Base-by-base conservation (phyloP, 2,329 filamentous ascomycete genomes). In the Epichloe glyceriae region DNA sequence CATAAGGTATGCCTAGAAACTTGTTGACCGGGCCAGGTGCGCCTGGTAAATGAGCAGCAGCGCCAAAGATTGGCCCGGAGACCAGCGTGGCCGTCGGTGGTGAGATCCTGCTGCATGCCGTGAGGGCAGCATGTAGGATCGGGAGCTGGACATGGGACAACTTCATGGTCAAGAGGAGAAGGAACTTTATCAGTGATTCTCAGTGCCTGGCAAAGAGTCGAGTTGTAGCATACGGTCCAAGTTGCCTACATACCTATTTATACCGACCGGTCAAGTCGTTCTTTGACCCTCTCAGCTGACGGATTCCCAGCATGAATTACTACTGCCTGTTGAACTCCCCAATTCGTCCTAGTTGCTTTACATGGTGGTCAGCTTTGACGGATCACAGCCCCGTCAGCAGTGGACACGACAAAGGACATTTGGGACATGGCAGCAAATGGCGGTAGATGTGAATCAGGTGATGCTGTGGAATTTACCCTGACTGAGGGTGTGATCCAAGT, bases 1-100 rank as follows among this genome's bases (percentile, higher is more conserved):
- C 55, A 33, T 58, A 61, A 0, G 57, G 58, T 20, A 62, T 56
- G 4, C 56, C 57, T 0, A 62, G 47, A 26, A 57, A 60, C 46
- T 56, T 57, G 35, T 57, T 55, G 2, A 60, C 55, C 1, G 54
- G 54, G 0, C 50, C 50, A 15, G 53, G 38, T 4, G 51, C 54
- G 8, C 49, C 41, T 2, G 58, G 59, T 1, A 62, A 53, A 26
- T 20, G 47, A 2, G 55, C 57, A 3, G 51, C 20, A 17, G 50
- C 34, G 1, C 58, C 58, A 17, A 56, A 17, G 4, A 61, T 39
- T 5, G 47, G 53, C 0, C 60, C 58, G 1, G 56, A 55, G 17
- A 57, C 50, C 3, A 61, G 50, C 10, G 47, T 51, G 20, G 45
- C 56, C 2, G 52, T 57, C 4, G 57, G 55, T 4, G 35, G 22